Evolutionary conservation across 163 green algal genomes (phyloP), one percentile per base, ranked within the genome.

Genomic region (Volvox carteri): DNA sequence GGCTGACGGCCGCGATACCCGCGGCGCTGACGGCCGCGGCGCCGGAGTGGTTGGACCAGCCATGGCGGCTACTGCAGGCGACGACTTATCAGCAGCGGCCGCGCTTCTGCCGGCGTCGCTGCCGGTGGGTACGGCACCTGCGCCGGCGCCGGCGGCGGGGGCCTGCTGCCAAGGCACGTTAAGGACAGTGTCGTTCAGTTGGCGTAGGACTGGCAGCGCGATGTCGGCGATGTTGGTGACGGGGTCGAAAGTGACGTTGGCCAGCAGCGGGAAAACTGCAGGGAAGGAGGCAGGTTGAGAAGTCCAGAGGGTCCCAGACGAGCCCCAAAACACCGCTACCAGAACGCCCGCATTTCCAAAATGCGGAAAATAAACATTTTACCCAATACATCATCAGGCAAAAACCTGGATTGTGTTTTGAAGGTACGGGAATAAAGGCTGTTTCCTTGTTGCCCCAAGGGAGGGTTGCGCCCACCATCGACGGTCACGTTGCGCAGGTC

Each of bases 121-220:
- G 33, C 28, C 41, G 72, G 72, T 74, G 30, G 65, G 14, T n/a
- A 21, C n/a, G n/a, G n/a, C 65, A 14, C 35, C 33, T 37, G 37
- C 44, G 23, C 44, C 73, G 42, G 70, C 44, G 11, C 44, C 73
- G 44, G 73, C 73, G 11, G 12, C 73, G 14, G 73, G 73, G 73
- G 21, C 37, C 35, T 62, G 44, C 50, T 70, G 83, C 84, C 84
- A 89, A 28, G 84, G 84, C 54, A 35, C n/a, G 30, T 84, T 84
- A n/a, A 89, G 65, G 72, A 89, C 72, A 8, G 84, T 70, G 33
- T 89, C 84, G 54, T 89, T 89, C 23, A 84, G 54, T 28, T 33
- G 56, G 19, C 56, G 72, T 1, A 89, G 70, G 0, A 44, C 41
- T 0, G 72, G 72, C 70, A 89, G 54, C 30, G 84, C 84, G 35